Percentiles rank a stretch among this genome's conserved stretches.
Conservation (phyloP, 2,329 filamentous ascomycete genomes). For the Stachybotrys chlorohalonatus region DNA sequence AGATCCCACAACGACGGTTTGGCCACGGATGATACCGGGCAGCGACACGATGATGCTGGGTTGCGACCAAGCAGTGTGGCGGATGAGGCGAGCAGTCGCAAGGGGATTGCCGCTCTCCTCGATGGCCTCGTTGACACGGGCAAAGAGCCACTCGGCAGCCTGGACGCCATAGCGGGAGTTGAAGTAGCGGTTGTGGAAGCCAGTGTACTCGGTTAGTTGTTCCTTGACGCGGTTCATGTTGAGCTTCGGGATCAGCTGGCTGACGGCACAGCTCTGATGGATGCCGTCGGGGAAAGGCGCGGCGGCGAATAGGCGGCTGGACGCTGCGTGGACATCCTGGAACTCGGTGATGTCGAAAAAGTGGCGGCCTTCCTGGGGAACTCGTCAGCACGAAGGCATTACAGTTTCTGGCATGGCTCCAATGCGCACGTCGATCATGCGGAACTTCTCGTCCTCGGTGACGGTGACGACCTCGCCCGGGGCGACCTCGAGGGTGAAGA, state of each 20-base stretch:
- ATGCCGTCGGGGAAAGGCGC: constrained; percentile 10
- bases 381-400: neutral
- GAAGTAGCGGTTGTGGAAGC: constrained; percentile 36
- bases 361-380: constrained; percentile 8
- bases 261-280: constrained; percentile 9
- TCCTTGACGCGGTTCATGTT: constrained; percentile 18
- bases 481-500: constrained; percentile 11
- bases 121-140: constrained; percentile 24
- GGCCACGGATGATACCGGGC: constrained; percentile 27
- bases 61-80: constrained; percentile 33
- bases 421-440: constrained; percentile 11
- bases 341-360: constrained; percentile 16
- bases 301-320: constrained; percentile 2
- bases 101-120: constrained; percentile 25
- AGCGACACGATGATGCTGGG: constrained; percentile 37
- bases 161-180: constrained; percentile 29
- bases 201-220: constrained; percentile 17
- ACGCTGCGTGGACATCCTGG: constrained; percentile 4
- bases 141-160: constrained; percentile 32
- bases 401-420: neutral
- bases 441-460: constrained; percentile 14
- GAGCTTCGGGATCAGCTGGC: constrained; percentile 7
- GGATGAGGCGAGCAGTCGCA: constrained; percentile 30
- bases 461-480: constrained; percentile 12
- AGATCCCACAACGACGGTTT: constrained; percentile 27